Base-by-base conservation (phyloP, 202 grass and related monocot species). In the Setaria italica region DNA sequence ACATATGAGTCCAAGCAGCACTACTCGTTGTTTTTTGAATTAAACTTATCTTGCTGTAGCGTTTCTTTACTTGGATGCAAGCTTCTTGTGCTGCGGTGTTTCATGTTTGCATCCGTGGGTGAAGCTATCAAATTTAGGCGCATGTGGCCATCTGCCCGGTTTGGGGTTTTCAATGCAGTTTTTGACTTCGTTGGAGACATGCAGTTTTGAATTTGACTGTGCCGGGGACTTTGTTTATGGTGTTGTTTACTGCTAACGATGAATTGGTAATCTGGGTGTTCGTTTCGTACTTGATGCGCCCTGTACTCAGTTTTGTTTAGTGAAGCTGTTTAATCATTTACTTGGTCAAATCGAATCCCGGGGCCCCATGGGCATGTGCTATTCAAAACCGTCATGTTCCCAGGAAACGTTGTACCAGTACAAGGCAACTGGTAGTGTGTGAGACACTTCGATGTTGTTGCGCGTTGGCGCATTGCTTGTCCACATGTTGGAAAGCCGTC, bases 271-370 rank as follows among this genome's bases (percentile, higher is more conserved):
- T 42, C 20, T 74, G 13, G 54, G 25, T n/a, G 42, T 20, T 15
- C 9, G 33, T 41, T 19, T 1, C 25, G 15, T 15, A 9, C n/a
- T 16, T 3, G n/a, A 10, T 25, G 25, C 25, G 25, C 25, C 0
- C 25, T 0, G 25, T 25, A 25, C 25, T 50, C 11, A 20, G 34
- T 16, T 50, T 2, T 62, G 2, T 19, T 19, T n/a, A 42, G 25
- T 65, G 7, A 3, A 6, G 34, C 4, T 19, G 8, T 19, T 55
- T 6, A 21, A 41, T 37, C 11, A 58, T 17, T 20, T 48, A 66
- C 39, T 37, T 80, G 64, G 47, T 67, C 64, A 78, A 46, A 45
- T 62, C 59, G 60, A 87, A 90, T 75, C 68, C 54, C 32, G 29
- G 7, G 7, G 6, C 15, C 45, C 11, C 79, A 71, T 57, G 58